phyloP scores from a whole-genome alignment of 176 grass and related monocot species.

The Aechmea fasciata region DNA sequence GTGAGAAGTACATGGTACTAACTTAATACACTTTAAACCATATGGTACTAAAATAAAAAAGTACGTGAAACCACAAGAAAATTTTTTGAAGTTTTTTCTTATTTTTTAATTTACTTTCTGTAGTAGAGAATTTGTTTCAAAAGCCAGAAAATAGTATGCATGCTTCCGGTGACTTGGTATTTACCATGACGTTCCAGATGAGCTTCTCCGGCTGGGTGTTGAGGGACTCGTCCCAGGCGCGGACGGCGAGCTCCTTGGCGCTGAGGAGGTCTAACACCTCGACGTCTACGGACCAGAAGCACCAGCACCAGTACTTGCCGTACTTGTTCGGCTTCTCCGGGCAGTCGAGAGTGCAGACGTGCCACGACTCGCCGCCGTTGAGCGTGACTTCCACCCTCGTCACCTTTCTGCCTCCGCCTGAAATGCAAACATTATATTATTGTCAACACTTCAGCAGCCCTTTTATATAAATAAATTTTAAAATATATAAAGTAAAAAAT shows the following conservation, averaged over 20 bases:
- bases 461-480: too few species aligned
- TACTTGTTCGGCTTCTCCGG: conserved; percentile 63
- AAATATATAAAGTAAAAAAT: too few species aligned
- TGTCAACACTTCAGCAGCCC: neutral
- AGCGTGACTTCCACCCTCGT: conserved; percentile 74
- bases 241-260: conserved; percentile 68
- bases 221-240: conserved; percentile 76
- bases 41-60: too few species aligned
- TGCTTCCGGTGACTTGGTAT: too few species aligned
- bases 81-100: too few species aligned
- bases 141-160: too few species aligned
- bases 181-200: conserved; percentile 87
- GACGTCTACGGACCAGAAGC: conserved; percentile 79
- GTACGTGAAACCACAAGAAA: too few species aligned
- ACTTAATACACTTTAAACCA: too few species aligned
- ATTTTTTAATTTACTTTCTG: too few species aligned
- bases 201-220: conserved; percentile 74
- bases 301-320: conserved; percentile 95
- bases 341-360: conserved; percentile 41
- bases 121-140: too few species aligned
- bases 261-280: conserved; percentile 62
- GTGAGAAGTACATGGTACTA: too few species aligned
- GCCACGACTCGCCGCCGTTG: conserved; percentile 66
- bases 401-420: conserved; percentile 78
- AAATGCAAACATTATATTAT: neutral